Evolutionary conservation across 2,329 filamentous ascomycete genomes (phyloP), one percentile per base, ranked within the genome.

Genomic region (Rugonectria rugulosa): DNA sequence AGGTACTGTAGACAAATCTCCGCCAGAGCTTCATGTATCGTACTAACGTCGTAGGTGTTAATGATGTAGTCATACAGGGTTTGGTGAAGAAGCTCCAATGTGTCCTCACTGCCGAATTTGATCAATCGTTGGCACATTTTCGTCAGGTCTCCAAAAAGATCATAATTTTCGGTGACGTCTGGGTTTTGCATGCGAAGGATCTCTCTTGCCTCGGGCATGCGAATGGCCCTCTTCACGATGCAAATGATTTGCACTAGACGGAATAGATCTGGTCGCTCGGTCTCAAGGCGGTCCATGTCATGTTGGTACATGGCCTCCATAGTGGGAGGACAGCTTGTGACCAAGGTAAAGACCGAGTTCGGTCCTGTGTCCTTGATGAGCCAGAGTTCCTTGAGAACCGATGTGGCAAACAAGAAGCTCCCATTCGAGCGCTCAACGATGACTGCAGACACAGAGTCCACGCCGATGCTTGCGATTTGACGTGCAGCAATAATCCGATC

Each of bases 51-150:
- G 40, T 61, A 64, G 6, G 60, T 63, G 23, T 54, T 60, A 15
- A 43, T 54, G 12, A 64, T 63, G 31, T 57, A 60, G 37, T 64
- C 62, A 32, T 64, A 63, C 19, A 64, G 48, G 11, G 62, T 64
- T 40, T 63, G 60, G n/a, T 64, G 62, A 7, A 63, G 41, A 21
- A 64, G 60, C 34, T 63, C 62, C 8, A 64, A 24, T 3, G 58
- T 60, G 10, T 52, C 56, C 17, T 60, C 59, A 4, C 37, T 26
- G 3, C 56, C 59, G 27, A 62, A 60, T 32, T 51, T 62, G 31
- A 63, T 44, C 8, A 64, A 46, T 14, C 61, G 38, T 38, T 59
- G 60, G 20, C 61, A 64, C 23, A 51, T 57, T 40, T 53, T 50
- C 14, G 44, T 55, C 36, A 64, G 27, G 14, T 62, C 62, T 19